Evolutionary conservation across 2,329 filamentous ascomycete genomes (phyloP).

Genomic region (Colletotrichum shisoi): DNA sequence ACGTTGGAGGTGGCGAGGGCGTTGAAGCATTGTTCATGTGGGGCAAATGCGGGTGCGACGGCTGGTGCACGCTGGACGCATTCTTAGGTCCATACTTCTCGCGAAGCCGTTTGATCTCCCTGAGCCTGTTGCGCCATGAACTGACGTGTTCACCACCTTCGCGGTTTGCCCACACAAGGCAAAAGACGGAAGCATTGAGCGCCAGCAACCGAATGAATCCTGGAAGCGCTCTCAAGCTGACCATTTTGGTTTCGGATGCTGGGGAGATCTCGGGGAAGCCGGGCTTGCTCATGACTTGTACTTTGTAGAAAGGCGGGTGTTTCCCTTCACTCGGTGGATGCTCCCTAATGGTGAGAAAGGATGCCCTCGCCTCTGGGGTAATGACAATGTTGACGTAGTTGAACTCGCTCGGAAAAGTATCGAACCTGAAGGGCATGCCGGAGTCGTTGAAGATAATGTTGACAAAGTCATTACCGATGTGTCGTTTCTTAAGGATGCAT

Average conservation of each 20-base stretch:
- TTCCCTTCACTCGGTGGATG: constrained; percentile 48
- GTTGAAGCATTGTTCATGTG: constrained; percentile 44
- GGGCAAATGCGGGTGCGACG: constrained; percentile 39
- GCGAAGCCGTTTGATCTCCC: constrained; percentile 82
- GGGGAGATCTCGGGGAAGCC: constrained; percentile 93
- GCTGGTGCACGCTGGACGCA: constrained; percentile 45
- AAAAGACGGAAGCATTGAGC: constrained; percentile 93
- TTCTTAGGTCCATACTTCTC: constrained; percentile 68
- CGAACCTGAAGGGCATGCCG: constrained; percentile 84
- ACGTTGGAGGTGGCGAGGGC: constrained; percentile 46
- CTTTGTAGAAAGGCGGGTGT: constrained; percentile 75
- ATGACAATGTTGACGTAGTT: constrained; percentile 98
- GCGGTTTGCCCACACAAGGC: constrained; percentile 82
- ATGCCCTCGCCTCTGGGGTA: constrained; percentile 81
- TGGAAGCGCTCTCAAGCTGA: constrained; percentile 82
- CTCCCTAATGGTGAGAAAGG: constrained; percentile 72
- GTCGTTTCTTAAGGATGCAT: constrained; percentile 86
- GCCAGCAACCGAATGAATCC: constrained; percentile 87
- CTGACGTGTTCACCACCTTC: constrained; percentile 84
- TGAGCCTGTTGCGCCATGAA: constrained; percentile 86
- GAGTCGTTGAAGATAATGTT: constrained; percentile 99
- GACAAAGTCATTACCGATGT: constrained; percentile 97
- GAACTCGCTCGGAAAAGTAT: constrained; percentile 93
- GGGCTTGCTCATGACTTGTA: constrained; percentile 86
- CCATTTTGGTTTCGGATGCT: constrained; percentile 85